phyloP scores from a whole-genome alignment of 371 early-diverging fungal genomes.

The Apophysomyces trapeziformis region DNA sequence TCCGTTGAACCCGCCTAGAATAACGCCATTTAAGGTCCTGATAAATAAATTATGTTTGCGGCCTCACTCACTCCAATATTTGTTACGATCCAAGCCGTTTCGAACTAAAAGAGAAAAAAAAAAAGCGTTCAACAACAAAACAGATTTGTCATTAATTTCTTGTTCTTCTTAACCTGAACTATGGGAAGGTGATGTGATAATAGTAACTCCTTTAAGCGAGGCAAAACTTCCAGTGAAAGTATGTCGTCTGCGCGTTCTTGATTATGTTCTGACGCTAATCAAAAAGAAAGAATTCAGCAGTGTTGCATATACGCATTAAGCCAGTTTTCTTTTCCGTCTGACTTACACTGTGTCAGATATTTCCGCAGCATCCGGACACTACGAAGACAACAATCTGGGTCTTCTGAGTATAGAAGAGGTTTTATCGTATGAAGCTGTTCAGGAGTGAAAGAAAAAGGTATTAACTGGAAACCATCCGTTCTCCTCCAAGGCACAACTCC shows the following conservation, averaged over 20 bases:
- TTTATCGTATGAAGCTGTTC: constrained; percentile 24
- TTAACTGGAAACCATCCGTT: constrained; percentile 6
- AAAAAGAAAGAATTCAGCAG: not conserved
- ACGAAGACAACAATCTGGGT: constrained; percentile 27
- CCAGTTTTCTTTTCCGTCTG: not conserved
- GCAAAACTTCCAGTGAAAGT: constrained; percentile 36
- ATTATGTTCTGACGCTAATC: constrained; percentile 8
- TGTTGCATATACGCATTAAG: not conserved
- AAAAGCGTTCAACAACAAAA: not conserved
- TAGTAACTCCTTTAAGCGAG: constrained; percentile 40
- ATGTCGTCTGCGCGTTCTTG: constrained; percentile 35
- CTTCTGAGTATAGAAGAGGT: constrained; percentile 16
- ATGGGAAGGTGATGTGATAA: constrained; percentile 17
- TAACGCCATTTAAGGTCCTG: not conserved
- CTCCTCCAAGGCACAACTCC: constrained; percentile 1
- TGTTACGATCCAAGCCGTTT: constrained; percentile 65
- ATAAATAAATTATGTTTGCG: not conserved
- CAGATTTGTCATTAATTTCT: not conserved
- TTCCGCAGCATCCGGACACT: constrained; percentile 36
- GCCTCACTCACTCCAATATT: constrained; percentile 58
- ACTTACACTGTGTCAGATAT: constrained; percentile 48
- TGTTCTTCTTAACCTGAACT: constrained; percentile 32
- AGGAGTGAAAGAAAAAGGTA: constrained; percentile 8
- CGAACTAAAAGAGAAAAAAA: constrained; percentile 46
- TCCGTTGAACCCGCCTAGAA: constrained; percentile 58